Base-by-base conservation (phyloP, 805 yeast species). In the Lipomyces mesembrius region DNA sequence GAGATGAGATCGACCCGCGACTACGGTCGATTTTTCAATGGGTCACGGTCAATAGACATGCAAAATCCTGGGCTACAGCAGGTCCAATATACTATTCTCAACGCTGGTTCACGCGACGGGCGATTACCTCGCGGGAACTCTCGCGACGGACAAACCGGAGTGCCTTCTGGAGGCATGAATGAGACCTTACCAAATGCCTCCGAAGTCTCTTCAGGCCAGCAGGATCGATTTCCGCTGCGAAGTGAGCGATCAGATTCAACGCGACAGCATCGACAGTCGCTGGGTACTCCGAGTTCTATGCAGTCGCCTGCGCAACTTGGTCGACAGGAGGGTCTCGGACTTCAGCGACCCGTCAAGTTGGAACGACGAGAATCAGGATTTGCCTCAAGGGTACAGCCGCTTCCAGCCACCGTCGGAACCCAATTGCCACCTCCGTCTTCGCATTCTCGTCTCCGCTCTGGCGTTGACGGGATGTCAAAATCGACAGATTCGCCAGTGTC, bases 21-120 rank as follows among this genome's bases (percentile, higher is more conserved):
- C 29, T 20, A 56, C 3, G 49, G 37, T 14, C 29, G 59, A 25
- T 56, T 22, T 25, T 56, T 11, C n/a, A 56, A 56, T 32, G 55
- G 55, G 1, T 52, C 29, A 29, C 20, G 59, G 59, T 25, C 49
- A n/a, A 52, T 52, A 25, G 34, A 52, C 17, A 14, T 25, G 34
- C 32, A 1, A 52, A 29, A 52, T 52, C 62, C 52, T 2, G 60
- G 20, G 55, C 57, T 46, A 20, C 57, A 49, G 57, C 59, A 32
- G 55, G 34, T 25, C 34, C 55, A 52, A 29, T 52, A 25, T 14
- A 52, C 29, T 29, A 52, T 52, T 29, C 55, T 52, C 55, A 52
- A 52, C 20, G 55, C 55, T 25, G 55, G 55, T 14, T 52, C 55
- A 52, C 55, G 55, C n/a, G 55, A 52, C 22, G 55, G 20, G n/a